These are phyloP conservation scores for Pichia sp. DNA, from an alignment of 1,139 yeast species.

Conservation along the genomic window DNA sequence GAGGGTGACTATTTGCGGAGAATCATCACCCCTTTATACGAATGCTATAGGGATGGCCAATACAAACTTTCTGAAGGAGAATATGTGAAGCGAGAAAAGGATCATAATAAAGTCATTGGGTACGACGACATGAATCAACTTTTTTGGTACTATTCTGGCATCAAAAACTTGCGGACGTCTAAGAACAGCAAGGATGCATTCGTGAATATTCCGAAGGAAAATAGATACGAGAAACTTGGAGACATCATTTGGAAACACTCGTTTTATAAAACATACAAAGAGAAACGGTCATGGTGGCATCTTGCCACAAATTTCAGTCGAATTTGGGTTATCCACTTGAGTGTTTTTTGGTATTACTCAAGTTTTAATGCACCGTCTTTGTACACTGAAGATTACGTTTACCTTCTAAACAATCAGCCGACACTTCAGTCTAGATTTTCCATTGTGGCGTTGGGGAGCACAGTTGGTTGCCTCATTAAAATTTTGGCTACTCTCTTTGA, in stretches of 20 bases:
- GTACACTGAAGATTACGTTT: constrained; percentile 57
- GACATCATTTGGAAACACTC: constrained; percentile 55
- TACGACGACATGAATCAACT: constrained; percentile 83
- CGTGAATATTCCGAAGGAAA: constrained; percentile 35
- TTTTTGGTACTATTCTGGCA: constrained; percentile 71
- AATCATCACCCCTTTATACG: constrained; percentile 41
- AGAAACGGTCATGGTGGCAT: constrained; percentile 74
- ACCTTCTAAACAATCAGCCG: constrained; percentile 56
- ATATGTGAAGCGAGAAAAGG: constrained; percentile 47
- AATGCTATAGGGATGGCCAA: constrained; percentile 38
- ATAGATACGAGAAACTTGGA: constrained; percentile 43
- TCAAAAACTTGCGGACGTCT: constrained; percentile 39
- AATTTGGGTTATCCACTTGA: constrained; percentile 74
- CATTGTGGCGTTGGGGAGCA: constrained; percentile 65
- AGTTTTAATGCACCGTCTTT: constrained; percentile 70
- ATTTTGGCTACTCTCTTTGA: constrained; percentile 59
- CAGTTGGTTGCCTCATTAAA: constrained; percentile 58
- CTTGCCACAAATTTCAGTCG: constrained; percentile 69
- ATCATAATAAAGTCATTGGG: constrained; percentile 67
- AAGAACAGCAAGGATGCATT: constrained; percentile 32
- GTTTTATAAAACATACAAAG: constrained; percentile 67
- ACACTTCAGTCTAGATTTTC: constrained; percentile 55
- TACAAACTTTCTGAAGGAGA: constrained; percentile 32
- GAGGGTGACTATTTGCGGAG: constrained; percentile 32
- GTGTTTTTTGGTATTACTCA: constrained; percentile 79